Base-by-base conservation (phyloP, 139 green algal species). In the Marvania coccoides region DNA sequence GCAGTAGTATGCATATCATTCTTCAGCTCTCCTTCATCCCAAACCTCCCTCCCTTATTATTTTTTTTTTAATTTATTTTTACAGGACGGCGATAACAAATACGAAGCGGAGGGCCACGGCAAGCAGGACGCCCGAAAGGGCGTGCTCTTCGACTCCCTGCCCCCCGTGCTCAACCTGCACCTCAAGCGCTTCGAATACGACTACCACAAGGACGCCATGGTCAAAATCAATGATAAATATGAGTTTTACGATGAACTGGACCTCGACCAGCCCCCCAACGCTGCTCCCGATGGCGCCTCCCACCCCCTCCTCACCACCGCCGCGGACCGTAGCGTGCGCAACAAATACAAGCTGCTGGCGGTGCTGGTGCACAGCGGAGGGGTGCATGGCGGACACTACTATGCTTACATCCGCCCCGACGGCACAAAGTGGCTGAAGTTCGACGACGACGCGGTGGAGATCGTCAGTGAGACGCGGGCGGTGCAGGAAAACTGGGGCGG, bases 141-240 rank as follows among this genome's bases (percentile, higher is more conserved):
- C 35, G 85, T 96, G 28, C 66, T 92, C 56, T 98, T 98, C 71
- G 77, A 95, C 12, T 55, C 64, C 58, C 87, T 98, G 28, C 93
- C 94, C 6, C 93, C 92, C 8, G 88, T 98, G 60, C 82, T 99
- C 47, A 85, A 96, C 79, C 82, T 99, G 56, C 94, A 99, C 66
- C 84, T 99, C 28, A 97, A 95, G 79, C 87, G 94, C 30, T 99
- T 98, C 73, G 91, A 98, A 67, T 99, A 97, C 69, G 94, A 99
- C 70, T 94, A 86, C 37, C 63, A 86, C 61, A 74, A 88, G 5
- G 89, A 97, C 68, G 75, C 80, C 36, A 85, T 87, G 76, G 61
- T 93, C 68, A 95, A 96, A 89, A 91, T 98, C 71, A 98, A 98
- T 64, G 83, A 96, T 68, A 86, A 86, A 28, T 96, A 98, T 70